Conservation (phyloP, 1,139 yeast species). For the Hemisphaericaspora xylofermentans region DNA sequence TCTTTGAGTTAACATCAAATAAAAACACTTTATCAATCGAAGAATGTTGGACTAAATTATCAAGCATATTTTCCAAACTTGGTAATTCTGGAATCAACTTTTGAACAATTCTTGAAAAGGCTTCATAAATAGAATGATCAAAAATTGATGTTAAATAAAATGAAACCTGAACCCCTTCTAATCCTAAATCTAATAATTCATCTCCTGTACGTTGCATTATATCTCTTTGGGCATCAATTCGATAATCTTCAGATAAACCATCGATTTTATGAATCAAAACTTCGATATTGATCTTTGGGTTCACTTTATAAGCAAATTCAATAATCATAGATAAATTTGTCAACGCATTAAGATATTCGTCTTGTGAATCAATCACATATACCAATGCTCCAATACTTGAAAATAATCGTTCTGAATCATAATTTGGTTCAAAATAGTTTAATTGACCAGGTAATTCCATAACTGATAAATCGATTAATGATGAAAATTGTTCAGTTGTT, state of each 20-base stretch:
- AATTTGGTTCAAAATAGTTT: conserved; percentile 80
- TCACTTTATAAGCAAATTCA: conserved; percentile 82
- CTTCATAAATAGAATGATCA: conserved; percentile 94
- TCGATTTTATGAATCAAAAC: conserved; percentile 94
- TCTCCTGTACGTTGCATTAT: conserved; percentile 96
- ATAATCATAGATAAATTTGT: conserved; percentile 87
- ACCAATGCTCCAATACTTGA: conserved; percentile 89
- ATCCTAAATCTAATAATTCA: conserved; percentile 82
- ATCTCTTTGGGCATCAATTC: conserved; percentile 92
- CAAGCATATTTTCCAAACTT: conserved; percentile 82
- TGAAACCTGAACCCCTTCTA: conserved; percentile 87
- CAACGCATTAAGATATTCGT: conserved; percentile 88
- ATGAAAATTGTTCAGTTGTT: conserved; percentile 71
- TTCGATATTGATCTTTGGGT: conserved; percentile 85
- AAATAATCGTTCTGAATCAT: conserved; percentile 76
- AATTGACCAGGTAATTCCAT: conserved; percentile 96
- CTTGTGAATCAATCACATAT: conserved; percentile 92
- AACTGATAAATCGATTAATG: conserved; percentile 84
- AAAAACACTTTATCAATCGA: conserved; percentile 90
- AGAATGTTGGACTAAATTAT: conserved; percentile 83
- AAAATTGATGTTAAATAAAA: conserved; percentile 91
- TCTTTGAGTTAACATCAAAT: conserved; percentile 90
- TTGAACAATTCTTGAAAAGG: conserved; percentile 89
- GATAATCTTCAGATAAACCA: conserved; percentile 89
- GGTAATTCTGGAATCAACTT: conserved; percentile 88